Conservation (phyloP, 1,284 basidiomycete species). For the Cyathus pygmaeus region DNA sequence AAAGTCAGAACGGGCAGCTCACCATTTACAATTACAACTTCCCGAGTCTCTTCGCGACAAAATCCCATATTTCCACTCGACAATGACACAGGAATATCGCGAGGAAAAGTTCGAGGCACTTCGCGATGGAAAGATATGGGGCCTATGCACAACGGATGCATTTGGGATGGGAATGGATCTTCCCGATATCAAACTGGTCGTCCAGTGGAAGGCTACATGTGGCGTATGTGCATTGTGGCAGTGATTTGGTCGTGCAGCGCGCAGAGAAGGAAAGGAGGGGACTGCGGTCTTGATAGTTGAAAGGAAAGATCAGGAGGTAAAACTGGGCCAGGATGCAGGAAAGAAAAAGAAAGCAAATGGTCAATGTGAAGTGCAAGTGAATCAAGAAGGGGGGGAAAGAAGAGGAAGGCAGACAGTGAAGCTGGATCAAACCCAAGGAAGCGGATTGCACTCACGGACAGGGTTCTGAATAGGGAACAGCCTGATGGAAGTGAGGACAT, state of each 20-base stretch:
- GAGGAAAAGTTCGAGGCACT: constrained; percentile 14
- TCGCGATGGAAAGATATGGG: constrained; percentile 21
- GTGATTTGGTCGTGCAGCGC: constrained; percentile 17
- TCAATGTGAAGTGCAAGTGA: no score
- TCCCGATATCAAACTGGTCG: constrained; percentile 13
- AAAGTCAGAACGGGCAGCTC: background rate
- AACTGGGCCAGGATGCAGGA: no score
- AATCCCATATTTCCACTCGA: constrained; percentile 32
- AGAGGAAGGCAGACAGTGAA: no score
- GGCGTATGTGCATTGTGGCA: constrained; percentile 17
- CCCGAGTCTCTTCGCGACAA: constrained; percentile 39
- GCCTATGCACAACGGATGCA: constrained; percentile 34
- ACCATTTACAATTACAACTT: constrained; percentile 22
- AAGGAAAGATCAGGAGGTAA: constrained; percentile 12
- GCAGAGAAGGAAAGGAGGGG: constrained; percentile 9
- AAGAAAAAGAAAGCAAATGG: background rate
- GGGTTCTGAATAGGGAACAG: no score
- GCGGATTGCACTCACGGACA: no score
- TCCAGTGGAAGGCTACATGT: constrained; percentile 15
- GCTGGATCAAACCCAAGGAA: no score
- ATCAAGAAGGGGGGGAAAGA: no score
- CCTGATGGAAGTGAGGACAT: no score
- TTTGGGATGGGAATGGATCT: constrained; percentile 20
- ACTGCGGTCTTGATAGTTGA: constrained; percentile 19
- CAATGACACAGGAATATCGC: constrained; percentile 19